Evolutionary conservation across 164 flowering plant genomes (phyloP), one percentile per base, ranked within the genome.

Genomic region (Umbilicus rupestris): DNA sequence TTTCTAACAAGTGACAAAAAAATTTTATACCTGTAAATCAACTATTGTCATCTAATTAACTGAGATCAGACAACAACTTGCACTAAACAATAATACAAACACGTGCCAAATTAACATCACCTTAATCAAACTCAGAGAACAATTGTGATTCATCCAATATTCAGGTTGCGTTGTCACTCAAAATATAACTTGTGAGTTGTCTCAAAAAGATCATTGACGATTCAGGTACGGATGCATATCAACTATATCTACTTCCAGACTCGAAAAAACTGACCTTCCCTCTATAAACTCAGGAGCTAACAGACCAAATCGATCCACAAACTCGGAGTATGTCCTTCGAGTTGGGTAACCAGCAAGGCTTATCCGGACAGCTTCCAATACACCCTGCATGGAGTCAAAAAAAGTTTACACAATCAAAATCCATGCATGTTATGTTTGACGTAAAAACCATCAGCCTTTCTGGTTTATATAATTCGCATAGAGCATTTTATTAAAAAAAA

Each of bases 281-380:
- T 88, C 86, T 78, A 85, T 55, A 68, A 81, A 66, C 42, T 92
- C 96, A 26, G 77, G 84, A 66, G 84, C 89, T 65, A 95, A 70
- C 65, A 95, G 75, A 64, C 99, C 97, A 87, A 89, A 95, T 22
- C 99, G 94, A 76, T 95, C 85, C 28, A 87, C 79, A 85, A 95
- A 95, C 75, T 95, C 99, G 35, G 85, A 77, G 70, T 83, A 95
- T 64, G 85, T 87, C 77, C 88, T 89, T 57, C 99, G 82, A 46
- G 99, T 90, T 41, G 99, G 99, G 73, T 95, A 95, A 44, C 99
- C 99, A 15, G 99, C 99, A 77, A 92, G 78, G 78, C 99, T 95
- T 70, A 95, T 95, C n/a, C 99, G 88, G 74, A 95, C 96, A 69
- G 99, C 99, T 79, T 95, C 99, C 50, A 95, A 64, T 71, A 95